Conservation (phyloP, 129 eudicot species). For the Kitagawia praeruptora region DNA sequence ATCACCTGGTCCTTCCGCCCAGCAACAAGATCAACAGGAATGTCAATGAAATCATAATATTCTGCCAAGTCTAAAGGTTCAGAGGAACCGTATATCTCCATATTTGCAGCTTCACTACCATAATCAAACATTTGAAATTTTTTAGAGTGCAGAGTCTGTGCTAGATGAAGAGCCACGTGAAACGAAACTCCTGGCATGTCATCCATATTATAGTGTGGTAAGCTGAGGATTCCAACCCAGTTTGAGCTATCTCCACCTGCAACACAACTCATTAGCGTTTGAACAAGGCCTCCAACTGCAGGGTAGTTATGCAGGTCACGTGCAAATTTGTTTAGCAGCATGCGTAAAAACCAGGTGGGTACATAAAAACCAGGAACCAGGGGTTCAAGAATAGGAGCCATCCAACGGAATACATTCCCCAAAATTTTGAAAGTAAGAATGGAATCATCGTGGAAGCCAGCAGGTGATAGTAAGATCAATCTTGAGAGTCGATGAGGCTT, state of each 20-base stretch:
- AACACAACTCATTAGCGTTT: slow-evolving; percentile 69
- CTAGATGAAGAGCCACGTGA: slow-evolving; percentile 72
- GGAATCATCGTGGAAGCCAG: slow-evolving; percentile 86
- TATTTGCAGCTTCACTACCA: slow-evolving; percentile 57
- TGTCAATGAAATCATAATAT: slow-evolving; percentile 51
- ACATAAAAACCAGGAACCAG: slow-evolving; percentile 71
- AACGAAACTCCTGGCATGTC: slow-evolving; percentile 95
- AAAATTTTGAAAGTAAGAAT: slow-evolving; percentile 41
- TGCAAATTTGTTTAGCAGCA: slow-evolving; percentile 77
- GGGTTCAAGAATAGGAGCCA: slow-evolving; percentile 54
- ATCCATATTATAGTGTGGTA: slow-evolving; percentile 88
- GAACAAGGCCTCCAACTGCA: slow-evolving; percentile 94
- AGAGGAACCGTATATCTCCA: slow-evolving; percentile 48
- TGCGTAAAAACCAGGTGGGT: slow-evolving; percentile 86
- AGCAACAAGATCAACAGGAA: slow-evolving; percentile 88
- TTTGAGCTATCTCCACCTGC: slow-evolving; percentile 91
- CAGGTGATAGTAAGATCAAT: slow-evolving; percentile 60
- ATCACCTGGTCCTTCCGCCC: slow-evolving; percentile 87
- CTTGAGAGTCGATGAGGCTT: slow-evolving; percentile 71
- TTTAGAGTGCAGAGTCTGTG: slow-evolving; percentile 53
- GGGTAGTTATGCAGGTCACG: slow-evolving; percentile 91
- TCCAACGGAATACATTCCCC: slow-evolving; percentile 42
- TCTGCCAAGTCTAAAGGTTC: slow-evolving; percentile 77
- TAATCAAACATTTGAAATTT: slow-evolving; percentile 78
- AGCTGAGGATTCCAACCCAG: slow-evolving; percentile 81